These are phyloP conservation scores for Leccinum aurantiacum DNA, from an alignment of 768 basidiomycete species.

Conservation along the genomic window DNA sequence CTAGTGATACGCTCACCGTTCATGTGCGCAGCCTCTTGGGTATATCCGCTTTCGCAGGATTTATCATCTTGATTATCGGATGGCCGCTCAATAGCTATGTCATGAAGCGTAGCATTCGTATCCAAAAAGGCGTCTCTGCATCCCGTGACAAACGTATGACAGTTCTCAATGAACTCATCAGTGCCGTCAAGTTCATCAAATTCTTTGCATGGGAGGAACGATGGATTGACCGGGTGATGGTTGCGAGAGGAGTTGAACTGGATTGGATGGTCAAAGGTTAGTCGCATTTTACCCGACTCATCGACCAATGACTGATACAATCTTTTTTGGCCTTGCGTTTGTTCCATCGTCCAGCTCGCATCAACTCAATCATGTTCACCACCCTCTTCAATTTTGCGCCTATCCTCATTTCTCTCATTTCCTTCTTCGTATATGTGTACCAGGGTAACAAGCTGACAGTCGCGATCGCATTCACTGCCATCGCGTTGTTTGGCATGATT, in stretches of 20 bases:
- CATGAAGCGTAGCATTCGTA: slow-evolving; percentile 38
- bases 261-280: slow-evolving; percentile 73
- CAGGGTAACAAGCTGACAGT: slow-evolving; percentile 75
- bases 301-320: slow-evolving; percentile 2
- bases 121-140: slow-evolving; percentile 33
- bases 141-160: slow-evolving; percentile 45
- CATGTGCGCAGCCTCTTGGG: slow-evolving; percentile 48
- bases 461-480: slow-evolving; percentile 83
- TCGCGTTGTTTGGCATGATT: slow-evolving; percentile 86
- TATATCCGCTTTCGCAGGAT: slow-evolving; percentile 46
- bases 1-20: background rate
- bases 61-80: slow-evolving; percentile 39
- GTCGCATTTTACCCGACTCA: slow-evolving; percentile 5
- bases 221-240: slow-evolving; percentile 42
- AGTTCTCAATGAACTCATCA: slow-evolving; percentile 46
- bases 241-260: slow-evolving; percentile 67
- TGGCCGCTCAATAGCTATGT: slow-evolving; percentile 43
- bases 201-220: slow-evolving; percentile 44
- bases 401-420: slow-evolving; percentile 74
- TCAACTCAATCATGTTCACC: slow-evolving; percentile 72
- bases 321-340: background rate
- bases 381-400: slow-evolving; percentile 76
- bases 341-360: slow-evolving; percentile 45
- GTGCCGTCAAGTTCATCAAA: slow-evolving; percentile 42
- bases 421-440: slow-evolving; percentile 73